phyloP scores from a whole-genome alignment of 805 yeast genomes.

The Cyberlindnera euphorbiiphila region DNA sequence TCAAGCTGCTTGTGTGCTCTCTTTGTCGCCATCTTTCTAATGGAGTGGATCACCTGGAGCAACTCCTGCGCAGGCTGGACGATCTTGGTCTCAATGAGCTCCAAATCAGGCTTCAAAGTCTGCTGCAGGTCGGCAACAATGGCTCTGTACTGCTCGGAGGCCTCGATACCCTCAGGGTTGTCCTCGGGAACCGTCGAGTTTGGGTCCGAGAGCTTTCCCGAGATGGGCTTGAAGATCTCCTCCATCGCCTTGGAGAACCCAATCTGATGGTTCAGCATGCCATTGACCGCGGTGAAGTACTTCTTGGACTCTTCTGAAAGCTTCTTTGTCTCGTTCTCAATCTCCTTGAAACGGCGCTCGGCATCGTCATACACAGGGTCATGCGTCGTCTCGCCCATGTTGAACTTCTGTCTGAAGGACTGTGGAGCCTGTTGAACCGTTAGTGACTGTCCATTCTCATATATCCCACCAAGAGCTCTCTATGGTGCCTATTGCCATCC shows the following conservation, averaged over 20 bases:
- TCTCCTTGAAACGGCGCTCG: slow-evolving; percentile 90
- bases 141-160: slow-evolving; percentile 86
- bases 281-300: slow-evolving; percentile 87
- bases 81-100: slow-evolving; percentile 83
- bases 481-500: background rate
- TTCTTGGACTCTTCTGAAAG: slow-evolving; percentile 86
- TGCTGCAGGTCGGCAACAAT: slow-evolving; percentile 84
- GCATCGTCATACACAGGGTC: slow-evolving; percentile 95
- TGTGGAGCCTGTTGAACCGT: slow-evolving; percentile 68
- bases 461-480: too few relatives aligned
- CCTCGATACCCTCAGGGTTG: slow-evolving; percentile 94
- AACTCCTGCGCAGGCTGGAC: slow-evolving; percentile 91
- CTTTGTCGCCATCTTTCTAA: slow-evolving; percentile 91
- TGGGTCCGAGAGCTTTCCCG: slow-evolving; percentile 90
- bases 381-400: slow-evolving; percentile 74
- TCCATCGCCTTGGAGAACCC: slow-evolving; percentile 95
- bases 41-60: slow-evolving; percentile 71
- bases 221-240: slow-evolving; percentile 92
- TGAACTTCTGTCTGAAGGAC: slow-evolving; percentile 80
- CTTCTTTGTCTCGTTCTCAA: slow-evolving; percentile 85
- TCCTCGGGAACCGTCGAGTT: slow-evolving; percentile 84
- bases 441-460: slow-evolving; percentile 4
- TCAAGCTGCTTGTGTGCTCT: slow-evolving; percentile 95
- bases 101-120: slow-evolving; percentile 87
- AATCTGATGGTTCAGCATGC: slow-evolving; percentile 89